These are phyloP conservation scores for Papilionanthe hybrid DNA, from an alignment of 116 monocot species.

Conservation along the genomic window DNA sequence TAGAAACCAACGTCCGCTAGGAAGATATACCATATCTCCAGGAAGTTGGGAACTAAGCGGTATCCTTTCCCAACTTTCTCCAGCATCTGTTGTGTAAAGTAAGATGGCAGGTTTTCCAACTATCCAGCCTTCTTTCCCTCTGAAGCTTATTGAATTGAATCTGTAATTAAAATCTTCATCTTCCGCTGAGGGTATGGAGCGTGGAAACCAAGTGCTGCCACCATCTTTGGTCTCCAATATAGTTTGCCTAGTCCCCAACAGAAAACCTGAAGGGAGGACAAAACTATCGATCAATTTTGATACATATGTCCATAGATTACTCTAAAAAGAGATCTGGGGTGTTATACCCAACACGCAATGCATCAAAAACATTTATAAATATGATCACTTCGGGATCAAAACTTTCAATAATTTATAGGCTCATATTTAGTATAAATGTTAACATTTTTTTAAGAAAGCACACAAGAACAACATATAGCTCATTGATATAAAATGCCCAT, in stretches of 20 bases:
- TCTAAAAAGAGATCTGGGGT: background rate
- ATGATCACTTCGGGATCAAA: background rate
- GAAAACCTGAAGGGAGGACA: slow-evolving; percentile 52
- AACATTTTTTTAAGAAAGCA: background rate
- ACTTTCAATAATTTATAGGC: background rate
- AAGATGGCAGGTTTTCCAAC: slow-evolving; percentile 92
- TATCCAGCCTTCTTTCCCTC: slow-evolving; percentile 93
- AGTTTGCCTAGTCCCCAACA: slow-evolving; percentile 91
- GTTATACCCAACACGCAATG: background rate
- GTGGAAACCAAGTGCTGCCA: slow-evolving; percentile 71
- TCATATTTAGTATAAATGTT: background rate
- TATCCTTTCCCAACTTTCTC: slow-evolving; percentile 91
- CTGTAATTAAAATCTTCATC: slow-evolving; percentile 99
- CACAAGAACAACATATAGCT: background rate
- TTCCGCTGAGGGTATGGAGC: slow-evolving; percentile 88
- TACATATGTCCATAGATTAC: background rate
- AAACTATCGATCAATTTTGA: background rate
- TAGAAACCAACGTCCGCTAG: background rate
- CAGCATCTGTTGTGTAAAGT: slow-evolving; percentile 81
- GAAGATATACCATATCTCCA: slow-evolving; percentile 70
- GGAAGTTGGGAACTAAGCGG: slow-evolving; percentile 87
- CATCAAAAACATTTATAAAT: background rate
- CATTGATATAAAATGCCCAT: background rate
- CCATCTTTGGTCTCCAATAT: slow-evolving; percentile 95
- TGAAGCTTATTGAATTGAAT: slow-evolving; percentile 92